Base-by-base conservation (phyloP, 1,284 basidiomycete species). In the Ganoderma lingzhi region DNA sequence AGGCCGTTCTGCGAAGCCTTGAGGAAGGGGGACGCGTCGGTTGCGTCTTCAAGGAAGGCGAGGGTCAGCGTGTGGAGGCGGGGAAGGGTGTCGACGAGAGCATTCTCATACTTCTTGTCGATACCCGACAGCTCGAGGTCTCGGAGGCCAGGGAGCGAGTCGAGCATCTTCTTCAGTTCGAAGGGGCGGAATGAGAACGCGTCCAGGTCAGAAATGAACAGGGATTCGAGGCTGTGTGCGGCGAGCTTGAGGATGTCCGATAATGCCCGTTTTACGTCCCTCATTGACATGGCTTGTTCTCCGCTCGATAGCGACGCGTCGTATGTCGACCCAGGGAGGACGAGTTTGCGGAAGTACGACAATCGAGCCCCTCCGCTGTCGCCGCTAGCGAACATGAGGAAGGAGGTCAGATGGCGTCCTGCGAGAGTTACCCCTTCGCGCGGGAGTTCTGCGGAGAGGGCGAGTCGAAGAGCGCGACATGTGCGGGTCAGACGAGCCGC, bases 81-180 rank as follows among this genome's bases (percentile, higher is more conserved):
- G 15, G 53, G 53, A 17, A 56, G 53, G 17, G 17, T 19, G 53
- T 56, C 53, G 6, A 17, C 30, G 6, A 56, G 53, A 28, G 53
- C 53, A 3, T 19, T 35, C 6, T 56, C 30, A 30, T 19, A 32
- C 30, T 56, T 56, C 30, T 30, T 35, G 28, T 35, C 32, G 15
- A 56, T 0, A 6, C 53, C 53, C 2, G 53, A 32, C 32, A 56
- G 6, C 17, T 56, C 53, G 2, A 56, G 53, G 2, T 35, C 53
- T 35, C 17, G 53, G 32, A 56, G 53, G 6, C 30, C 0, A 12
- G 32, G 53, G 30, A 56, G 53, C 0, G 53, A 56, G 2, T 15
- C 30, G 53, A 56, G 53, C 15, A 56, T 32, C 30, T 30, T 56
- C 53, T 56, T 56, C 30, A 56, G 53, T 35, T 56, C 53, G 30